Base-by-base conservation (phyloP, 73 alveolate genomes). In the Durusdinium trenchii region DNA sequence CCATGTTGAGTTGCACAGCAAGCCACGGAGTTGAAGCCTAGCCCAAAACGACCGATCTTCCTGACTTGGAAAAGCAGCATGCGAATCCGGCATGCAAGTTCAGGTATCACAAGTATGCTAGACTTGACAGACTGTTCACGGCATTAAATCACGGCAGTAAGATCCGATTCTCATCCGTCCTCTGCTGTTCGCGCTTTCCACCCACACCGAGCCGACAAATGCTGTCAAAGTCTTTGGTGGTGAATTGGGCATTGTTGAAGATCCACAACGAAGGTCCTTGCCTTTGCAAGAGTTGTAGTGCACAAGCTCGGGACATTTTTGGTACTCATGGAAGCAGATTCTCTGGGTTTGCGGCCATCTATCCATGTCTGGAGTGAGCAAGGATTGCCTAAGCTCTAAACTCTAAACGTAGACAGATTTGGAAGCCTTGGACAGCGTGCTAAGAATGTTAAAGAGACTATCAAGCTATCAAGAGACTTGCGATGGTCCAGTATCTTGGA, bases 361-460 rank as follows among this genome's bases (percentile, higher is more conserved):
- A n/a, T 89, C 96, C 96, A 89, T 89, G 86, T 89, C 96, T 36
- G 96, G 96, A 69, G 96, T 89, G 69, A 89, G 96, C 86, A 89
- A 47, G 2, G 96, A 89, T 23, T 89, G 96, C 96, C 96, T 89
- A 43, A 47, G 73, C 92, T n/a, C n/a, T n/a, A n/a, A n/a, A n/a
- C n/a, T n/a, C n/a, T n/a, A n/a, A n/a, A n/a, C n/a, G n/a, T n/a
- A n/a, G n/a, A n/a, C n/a, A n/a, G n/a, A n/a, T n/a, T n/a, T n/a
- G n/a, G n/a, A n/a, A n/a, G n/a, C n/a, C n/a, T n/a, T n/a, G n/a
- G n/a, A n/a, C n/a, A n/a, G n/a, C n/a, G n/a, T n/a, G n/a, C n/a
- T n/a, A n/a, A n/a, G n/a, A n/a, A n/a, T n/a, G n/a, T n/a, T n/a
- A n/a, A n/a, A n/a, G n/a, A n/a, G n/a, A n/a, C n/a, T n/a, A n/a